Percentiles rank a stretch among this genome's conserved stretches.
Evolutionary conservation across 106 monocot genomes (phyloP).

Genomic region (Dendrobium officinale): DNA sequence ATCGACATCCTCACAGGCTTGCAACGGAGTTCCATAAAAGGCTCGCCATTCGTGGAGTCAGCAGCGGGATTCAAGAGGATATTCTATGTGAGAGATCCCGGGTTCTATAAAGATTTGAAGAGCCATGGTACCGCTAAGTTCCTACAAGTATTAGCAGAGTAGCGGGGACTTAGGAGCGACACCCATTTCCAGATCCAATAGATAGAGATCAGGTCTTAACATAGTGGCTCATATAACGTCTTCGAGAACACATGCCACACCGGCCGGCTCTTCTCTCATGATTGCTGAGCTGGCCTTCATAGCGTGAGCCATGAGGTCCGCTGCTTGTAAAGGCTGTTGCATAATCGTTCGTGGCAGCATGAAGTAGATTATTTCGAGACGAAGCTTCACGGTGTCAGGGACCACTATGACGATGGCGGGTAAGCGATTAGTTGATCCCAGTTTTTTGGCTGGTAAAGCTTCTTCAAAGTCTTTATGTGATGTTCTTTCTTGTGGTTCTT

Average conservation of each 20-base stretch:
- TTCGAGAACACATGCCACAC: constrained; percentile 12
- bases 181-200: not conserved
- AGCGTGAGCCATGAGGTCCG: constrained; percentile 32
- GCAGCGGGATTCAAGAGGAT: constrained; percentile 17
- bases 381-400: constrained; percentile 15
- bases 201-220: not conserved
- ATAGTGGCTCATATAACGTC: not conserved
- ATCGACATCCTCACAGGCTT: not conserved
- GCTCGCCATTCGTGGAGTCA: not conserved
- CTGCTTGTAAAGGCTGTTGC: constrained; percentile 14
- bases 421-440: too few species aligned
- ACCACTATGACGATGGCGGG: constrained; percentile 9
- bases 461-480: too few species aligned
- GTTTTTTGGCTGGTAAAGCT: too few species aligned
- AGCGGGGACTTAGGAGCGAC: constrained; percentile 16
- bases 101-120: constrained; percentile 60
- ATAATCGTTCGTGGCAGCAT: constrained; percentile 33
- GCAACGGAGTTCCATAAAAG: not conserved
- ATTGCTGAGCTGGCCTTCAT: constrained; percentile 25
- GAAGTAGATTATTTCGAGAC: constrained; percentile 29
- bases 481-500: too few species aligned
- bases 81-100: constrained; percentile 41
- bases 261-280: not conserved
- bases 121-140: constrained; percentile 44
- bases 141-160: constrained; percentile 59